Evolutionary conservation across 1,284 basidiomycete species (phyloP).

Genomic region (Tausonia pullulans): DNA sequence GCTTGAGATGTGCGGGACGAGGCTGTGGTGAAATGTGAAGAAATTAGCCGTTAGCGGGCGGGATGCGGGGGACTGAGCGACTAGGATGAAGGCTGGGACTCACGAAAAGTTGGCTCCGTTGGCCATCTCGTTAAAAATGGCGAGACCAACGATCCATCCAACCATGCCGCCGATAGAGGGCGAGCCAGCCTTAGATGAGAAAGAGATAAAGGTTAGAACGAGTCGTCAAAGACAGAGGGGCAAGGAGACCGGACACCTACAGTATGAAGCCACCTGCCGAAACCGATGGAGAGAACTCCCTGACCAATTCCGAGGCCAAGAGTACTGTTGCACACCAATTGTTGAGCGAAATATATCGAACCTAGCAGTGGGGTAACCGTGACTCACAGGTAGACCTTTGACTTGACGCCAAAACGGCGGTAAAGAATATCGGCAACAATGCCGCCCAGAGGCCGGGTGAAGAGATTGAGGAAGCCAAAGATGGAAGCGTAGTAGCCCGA

Average conservation of each 20-base stretch:
- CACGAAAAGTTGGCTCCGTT: conserved; percentile 46
- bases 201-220: neutral
- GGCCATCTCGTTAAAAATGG: conserved; percentile 38
- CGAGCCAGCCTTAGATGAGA: conserved; percentile 9
- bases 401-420: conserved; percentile 38
- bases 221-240: too few relatives aligned
- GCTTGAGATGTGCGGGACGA: neutral
- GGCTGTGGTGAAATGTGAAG: neutral
- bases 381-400: conserved; percentile 40
- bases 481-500: conserved; percentile 43
- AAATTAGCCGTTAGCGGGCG: conserved; percentile 12
- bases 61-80: conserved; percentile 38
- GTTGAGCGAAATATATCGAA: too few relatives aligned
- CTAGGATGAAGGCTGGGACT: conserved; percentile 33
- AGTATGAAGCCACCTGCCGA: conserved; percentile 39
- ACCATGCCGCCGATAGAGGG: neutral
- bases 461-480: conserved; percentile 41
- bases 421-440: conserved; percentile 45
- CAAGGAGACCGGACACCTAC: conserved; percentile 19
- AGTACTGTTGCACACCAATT: conserved; percentile 26
- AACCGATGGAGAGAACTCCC: conserved; percentile 41
- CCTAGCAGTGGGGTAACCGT: too few relatives aligned
- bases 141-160: conserved; percentile 19
- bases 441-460: conserved; percentile 46
- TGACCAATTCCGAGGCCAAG: conserved; percentile 40